phyloP scores from a whole-genome alignment of 306 rosid genomes.

The Cyclanthera cordifolia region DNA sequence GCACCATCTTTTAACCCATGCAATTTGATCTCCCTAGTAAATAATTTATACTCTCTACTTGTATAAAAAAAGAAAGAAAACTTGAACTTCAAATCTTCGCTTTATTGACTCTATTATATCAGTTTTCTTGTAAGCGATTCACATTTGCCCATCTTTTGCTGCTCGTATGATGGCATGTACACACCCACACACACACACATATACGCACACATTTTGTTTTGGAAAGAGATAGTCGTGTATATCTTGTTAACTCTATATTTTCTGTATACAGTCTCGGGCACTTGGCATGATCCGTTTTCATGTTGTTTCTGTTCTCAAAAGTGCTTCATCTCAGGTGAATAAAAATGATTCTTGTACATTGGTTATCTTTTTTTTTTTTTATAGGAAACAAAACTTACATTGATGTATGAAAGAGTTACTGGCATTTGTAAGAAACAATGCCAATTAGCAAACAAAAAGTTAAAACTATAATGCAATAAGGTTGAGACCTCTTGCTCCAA shows the following conservation, averaged over 20 bases:
- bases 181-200: too few species aligned
- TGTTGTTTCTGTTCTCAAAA: slow-evolving; percentile 72
- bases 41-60: neutral
- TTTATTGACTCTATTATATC: neutral
- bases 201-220: too few species aligned
- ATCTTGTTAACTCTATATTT: neutral
- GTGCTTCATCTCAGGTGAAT: slow-evolving; percentile 91
- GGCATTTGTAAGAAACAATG: too few species aligned
- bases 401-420: too few species aligned
- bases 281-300: slow-evolving; percentile 91
- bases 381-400: too few species aligned
- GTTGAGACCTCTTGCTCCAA: too few species aligned
- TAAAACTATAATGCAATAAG: too few species aligned
- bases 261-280: slow-evolving; percentile 77
- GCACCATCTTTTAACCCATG: neutral
- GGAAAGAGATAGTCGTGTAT: neutral
- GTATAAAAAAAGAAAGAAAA: neutral
- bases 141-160: neutral
- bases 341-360: slow-evolving; percentile 16
- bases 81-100: neutral
- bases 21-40: neutral
- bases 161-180: neutral
- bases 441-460: too few species aligned
- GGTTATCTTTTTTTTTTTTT: too few species aligned
- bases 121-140: neutral